Evolutionary conservation across 352 stramenopile species (phyloP).

Genomic region (Aphanomyces invadans): DNA sequence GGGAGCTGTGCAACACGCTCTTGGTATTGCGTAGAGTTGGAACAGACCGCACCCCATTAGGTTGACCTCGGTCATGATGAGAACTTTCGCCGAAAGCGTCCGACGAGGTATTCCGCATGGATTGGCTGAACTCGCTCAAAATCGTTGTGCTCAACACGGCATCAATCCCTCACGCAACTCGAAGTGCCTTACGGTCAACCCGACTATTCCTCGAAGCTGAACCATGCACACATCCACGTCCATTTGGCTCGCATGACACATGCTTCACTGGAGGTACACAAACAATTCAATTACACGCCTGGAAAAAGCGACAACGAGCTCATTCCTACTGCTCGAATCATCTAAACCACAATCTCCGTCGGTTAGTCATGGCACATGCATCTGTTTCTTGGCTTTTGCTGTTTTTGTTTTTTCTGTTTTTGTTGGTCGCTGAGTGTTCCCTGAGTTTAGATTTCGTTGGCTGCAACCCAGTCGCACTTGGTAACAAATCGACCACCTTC

Average conservation of each 20-base stretch:
- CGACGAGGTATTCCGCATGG: no score
- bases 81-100: no score
- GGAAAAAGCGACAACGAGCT: not conserved
- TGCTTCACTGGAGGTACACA: no score
- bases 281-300: slow-evolving; percentile 15
- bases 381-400: not conserved
- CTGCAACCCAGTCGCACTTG: slow-evolving; percentile 61
- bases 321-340: not conserved
- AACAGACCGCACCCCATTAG: no score
- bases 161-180: no score
- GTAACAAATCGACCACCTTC: slow-evolving; percentile 77
- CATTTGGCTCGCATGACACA: not conserved
- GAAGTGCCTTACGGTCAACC: no score
- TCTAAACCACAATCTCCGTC: not conserved
- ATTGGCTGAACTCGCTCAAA: no score
- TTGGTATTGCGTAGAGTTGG: no score
- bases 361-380: not conserved
- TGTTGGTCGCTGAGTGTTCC: slow-evolving; percentile 13
- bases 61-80: no score
- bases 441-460: slow-evolving; percentile 30
- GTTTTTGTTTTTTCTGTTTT: slow-evolving; percentile 15
- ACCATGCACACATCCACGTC: not conserved
- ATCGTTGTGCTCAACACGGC: no score
- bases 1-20: no score
- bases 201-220: no score